Evolutionary conservation across 768 basidiomycete species (phyloP).

Genomic region (Naganishia randhawae): DNA sequence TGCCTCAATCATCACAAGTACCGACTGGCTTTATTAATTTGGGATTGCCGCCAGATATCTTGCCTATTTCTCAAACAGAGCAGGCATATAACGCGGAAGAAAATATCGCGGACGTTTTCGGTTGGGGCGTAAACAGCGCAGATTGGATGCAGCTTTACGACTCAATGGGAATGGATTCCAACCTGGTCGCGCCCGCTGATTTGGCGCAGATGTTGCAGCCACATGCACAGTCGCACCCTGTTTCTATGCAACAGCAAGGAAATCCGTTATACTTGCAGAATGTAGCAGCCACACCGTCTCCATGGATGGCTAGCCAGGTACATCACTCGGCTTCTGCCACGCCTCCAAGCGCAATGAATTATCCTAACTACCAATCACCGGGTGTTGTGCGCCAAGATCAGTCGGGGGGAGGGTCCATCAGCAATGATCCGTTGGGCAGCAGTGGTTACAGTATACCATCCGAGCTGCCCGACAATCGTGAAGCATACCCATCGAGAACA

Average conservation of each 20-base stretch:
- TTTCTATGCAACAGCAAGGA: too few species aligned
- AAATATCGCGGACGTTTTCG: slow-evolving; percentile 13
- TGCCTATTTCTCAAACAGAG: neutral
- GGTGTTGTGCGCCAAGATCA: neutral
- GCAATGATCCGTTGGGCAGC: neutral
- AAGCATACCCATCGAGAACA: slow-evolving; percentile 15
- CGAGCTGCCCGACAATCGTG: slow-evolving; percentile 6
- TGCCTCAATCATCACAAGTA: neutral
- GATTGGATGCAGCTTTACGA: slow-evolving; percentile 22
- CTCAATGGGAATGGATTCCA: slow-evolving; percentile 16
- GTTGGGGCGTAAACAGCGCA: slow-evolving; percentile 14
- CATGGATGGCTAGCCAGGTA: neutral
- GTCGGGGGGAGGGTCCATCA: neutral
- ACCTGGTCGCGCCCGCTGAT: slow-evolving; percentile 8
- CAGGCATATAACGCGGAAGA: slow-evolving; percentile 6
- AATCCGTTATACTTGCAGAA: too few species aligned
- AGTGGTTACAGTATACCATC: neutral
- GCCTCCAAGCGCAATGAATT: neutral
- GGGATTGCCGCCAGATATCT: neutral
- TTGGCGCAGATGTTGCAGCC: slow-evolving; percentile 3
- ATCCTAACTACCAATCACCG: neutral
- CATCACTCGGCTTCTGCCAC: neutral
- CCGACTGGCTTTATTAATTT: slow-evolving; percentile 6
- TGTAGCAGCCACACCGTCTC: neutral
- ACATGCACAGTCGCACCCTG: neutral